Evolutionary conservation across 192 early-diverging fungal genomes (phyloP).

Genomic region (Linnemannia schmuckeri): DNA sequence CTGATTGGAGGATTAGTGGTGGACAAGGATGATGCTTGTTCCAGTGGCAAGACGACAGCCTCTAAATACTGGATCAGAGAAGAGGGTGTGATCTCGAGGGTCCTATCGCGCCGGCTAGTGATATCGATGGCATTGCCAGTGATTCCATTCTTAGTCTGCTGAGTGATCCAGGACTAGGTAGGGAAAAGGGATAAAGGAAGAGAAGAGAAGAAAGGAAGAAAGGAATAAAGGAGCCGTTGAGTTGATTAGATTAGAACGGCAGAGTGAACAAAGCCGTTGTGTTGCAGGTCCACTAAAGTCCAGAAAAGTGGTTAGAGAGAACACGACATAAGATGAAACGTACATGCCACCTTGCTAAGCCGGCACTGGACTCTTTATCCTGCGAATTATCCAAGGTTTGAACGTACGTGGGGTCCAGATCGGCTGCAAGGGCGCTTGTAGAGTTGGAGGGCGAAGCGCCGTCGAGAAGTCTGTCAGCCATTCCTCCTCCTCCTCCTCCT

Average conservation of each 20-base stretch:
- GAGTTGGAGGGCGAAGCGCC: background rate
- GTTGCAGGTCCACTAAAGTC: background rate
- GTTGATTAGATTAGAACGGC: background rate
- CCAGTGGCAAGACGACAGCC: conserved; percentile 10
- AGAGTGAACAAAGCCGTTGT: background rate
- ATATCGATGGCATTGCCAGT: background rate
- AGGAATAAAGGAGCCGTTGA: background rate
- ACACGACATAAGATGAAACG: background rate
- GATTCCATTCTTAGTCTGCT: background rate
- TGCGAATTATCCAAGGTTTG: background rate
- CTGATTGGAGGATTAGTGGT: background rate
- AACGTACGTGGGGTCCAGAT: background rate
- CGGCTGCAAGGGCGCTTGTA: background rate
- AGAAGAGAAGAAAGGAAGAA: too few relatives aligned
- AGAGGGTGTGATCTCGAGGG: conserved; percentile 7
- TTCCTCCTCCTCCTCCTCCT: too few relatives aligned
- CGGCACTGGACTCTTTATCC: background rate
- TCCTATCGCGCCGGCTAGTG: background rate
- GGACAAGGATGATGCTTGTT: background rate
- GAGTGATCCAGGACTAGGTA: conserved; percentile 9
- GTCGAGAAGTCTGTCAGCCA: background rate
- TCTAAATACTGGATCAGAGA: conserved; percentile 10
- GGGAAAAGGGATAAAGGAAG: background rate
- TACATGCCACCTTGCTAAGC: conserved; percentile 31
- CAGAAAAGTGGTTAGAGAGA: background rate